These are phyloP conservation scores for Pseudogymnoascus sp. DNA, from an alignment of 2,329 filamentous ascomycete genomes.

Conservation along the genomic window DNA sequence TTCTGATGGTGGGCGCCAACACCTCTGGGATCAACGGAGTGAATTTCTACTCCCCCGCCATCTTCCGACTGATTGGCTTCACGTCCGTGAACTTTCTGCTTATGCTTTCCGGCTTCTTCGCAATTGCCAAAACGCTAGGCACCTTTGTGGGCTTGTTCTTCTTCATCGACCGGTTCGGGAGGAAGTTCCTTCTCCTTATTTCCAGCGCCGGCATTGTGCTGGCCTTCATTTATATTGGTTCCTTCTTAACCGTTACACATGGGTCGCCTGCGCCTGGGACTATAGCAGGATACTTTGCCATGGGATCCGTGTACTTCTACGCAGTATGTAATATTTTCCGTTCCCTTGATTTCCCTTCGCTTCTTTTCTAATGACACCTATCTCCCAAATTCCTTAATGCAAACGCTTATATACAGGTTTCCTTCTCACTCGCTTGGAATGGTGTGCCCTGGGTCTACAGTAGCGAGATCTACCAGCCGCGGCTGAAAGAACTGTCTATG, in stretches of 20 bases:
- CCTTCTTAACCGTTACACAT: slow-evolving; percentile 18
- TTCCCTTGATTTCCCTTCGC: neutral
- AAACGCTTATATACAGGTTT: slow-evolving; percentile 14
- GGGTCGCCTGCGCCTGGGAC: slow-evolving; percentile 12
- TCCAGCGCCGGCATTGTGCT: slow-evolving; percentile 12
- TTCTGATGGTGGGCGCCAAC: slow-evolving; percentile 23
- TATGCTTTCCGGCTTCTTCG: slow-evolving; percentile 18
- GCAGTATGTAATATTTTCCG: slow-evolving; percentile 14
- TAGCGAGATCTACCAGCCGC: slow-evolving; percentile 22
- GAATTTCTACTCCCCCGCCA: slow-evolving; percentile 23
- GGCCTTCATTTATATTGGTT: slow-evolving; percentile 23
- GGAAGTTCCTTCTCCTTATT: slow-evolving; percentile 6
- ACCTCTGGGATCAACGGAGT: slow-evolving; percentile 22
- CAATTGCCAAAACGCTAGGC: neutral
- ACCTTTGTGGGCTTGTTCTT: neutral
- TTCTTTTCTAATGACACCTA: neutral
- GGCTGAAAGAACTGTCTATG: slow-evolving; percentile 20
- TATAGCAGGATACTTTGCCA: slow-evolving; percentile 18
- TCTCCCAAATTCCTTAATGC: neutral
- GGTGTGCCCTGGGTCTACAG: slow-evolving; percentile 24
- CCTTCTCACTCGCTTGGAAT: slow-evolving; percentile 24
- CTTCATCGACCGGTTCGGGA: slow-evolving; percentile 8
- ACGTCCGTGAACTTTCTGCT: slow-evolving; percentile 18
- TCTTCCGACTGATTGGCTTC: slow-evolving; percentile 21
- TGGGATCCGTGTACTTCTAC: slow-evolving; percentile 21